These are phyloP conservation scores for Cichorium intybus DNA, from an alignment of 140 eudicot species.

Conservation along the genomic window DNA sequence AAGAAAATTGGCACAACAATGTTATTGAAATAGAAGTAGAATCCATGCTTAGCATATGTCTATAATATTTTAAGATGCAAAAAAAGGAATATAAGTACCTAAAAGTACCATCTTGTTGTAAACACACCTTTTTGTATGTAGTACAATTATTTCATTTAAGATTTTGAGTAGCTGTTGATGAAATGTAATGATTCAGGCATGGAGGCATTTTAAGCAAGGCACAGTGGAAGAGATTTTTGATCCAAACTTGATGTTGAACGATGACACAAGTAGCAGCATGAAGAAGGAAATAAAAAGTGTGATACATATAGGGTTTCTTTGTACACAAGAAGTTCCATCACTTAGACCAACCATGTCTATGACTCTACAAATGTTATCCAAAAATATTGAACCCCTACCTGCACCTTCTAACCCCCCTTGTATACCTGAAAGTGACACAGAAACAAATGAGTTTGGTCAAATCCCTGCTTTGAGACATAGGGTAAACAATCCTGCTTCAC, in stretches of 20 bases:
- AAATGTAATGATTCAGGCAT: no score
- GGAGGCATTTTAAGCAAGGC: slow-evolving; percentile 73
- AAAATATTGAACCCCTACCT: slow-evolving; percentile 55
- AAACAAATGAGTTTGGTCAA: slow-evolving; percentile 35
- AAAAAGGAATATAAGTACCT: no score
- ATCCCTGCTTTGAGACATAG: slow-evolving; percentile 19
- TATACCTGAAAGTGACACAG: slow-evolving; percentile 51
- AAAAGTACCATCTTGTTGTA: no score
- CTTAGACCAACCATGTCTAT: slow-evolving; percentile 82
- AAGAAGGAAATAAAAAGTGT: slow-evolving; percentile 51
- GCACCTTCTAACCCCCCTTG: slow-evolving; percentile 73
- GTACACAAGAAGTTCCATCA: slow-evolving; percentile 72
- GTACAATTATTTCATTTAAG: background rate
- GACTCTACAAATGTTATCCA: slow-evolving; percentile 61
- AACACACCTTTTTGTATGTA: background rate
- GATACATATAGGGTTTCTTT: slow-evolving; percentile 79
- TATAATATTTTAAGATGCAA: no score
- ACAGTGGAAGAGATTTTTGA: slow-evolving; percentile 56
- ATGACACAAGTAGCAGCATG: slow-evolving; percentile 17
- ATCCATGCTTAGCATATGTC: no score
- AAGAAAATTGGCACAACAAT: no score
- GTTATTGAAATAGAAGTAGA: no score
- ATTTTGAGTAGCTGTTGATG: background rate
- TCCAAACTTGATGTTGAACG: slow-evolving; percentile 51
- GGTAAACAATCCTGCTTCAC: slow-evolving; percentile 33